Conservation (phyloP, 306 rosid species). For the Vicia villosa region DNA sequence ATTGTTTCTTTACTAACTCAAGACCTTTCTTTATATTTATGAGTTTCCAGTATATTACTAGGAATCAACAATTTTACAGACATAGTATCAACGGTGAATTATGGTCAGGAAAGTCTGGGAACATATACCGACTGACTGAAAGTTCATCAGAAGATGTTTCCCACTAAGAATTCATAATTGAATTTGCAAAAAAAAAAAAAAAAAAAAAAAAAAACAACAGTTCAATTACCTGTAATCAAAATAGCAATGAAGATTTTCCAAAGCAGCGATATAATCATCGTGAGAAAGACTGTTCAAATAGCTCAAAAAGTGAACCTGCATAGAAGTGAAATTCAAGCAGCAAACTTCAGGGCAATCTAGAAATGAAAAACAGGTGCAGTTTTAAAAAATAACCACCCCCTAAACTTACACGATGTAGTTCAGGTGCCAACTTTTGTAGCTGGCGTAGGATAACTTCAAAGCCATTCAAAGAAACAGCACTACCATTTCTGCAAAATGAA, state of each 20-base stretch:
- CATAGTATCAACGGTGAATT: not conserved
- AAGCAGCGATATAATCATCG: slow-evolving; percentile 79
- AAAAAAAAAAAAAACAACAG: slow-evolving; percentile 17
- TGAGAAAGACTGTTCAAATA: slow-evolving; percentile 80
- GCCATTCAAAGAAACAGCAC: slow-evolving; percentile 70
- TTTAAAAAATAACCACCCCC: not conserved
- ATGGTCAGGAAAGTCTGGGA: not conserved
- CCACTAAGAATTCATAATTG: not conserved
- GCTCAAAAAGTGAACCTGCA: slow-evolving; percentile 90
- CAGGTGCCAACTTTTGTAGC: slow-evolving; percentile 90
- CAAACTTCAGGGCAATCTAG: slow-evolving; percentile 11
- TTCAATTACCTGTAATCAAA: slow-evolving; percentile 86
- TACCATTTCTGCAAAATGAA: slow-evolving; percentile 65
- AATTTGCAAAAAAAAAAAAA: slow-evolving; percentile 1
- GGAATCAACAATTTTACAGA: slow-evolving; percentile 8
- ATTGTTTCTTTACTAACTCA: slow-evolving; percentile 8
- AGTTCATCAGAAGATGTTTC: slow-evolving; percentile 11
- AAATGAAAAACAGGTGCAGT: not conserved
- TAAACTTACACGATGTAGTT: slow-evolving; percentile 81
- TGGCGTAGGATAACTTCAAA: slow-evolving; percentile 69
- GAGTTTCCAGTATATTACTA: slow-evolving; percentile 7
- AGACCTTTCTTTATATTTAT: not conserved
- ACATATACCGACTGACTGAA: slow-evolving; percentile 1
- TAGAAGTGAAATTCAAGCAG: slow-evolving; percentile 29
- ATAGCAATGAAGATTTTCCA: slow-evolving; percentile 90